Evolutionary conservation across 441 rosid species (phyloP), one percentile per base, ranked within the genome.

Genomic region (Brassica hybrid): DNA sequence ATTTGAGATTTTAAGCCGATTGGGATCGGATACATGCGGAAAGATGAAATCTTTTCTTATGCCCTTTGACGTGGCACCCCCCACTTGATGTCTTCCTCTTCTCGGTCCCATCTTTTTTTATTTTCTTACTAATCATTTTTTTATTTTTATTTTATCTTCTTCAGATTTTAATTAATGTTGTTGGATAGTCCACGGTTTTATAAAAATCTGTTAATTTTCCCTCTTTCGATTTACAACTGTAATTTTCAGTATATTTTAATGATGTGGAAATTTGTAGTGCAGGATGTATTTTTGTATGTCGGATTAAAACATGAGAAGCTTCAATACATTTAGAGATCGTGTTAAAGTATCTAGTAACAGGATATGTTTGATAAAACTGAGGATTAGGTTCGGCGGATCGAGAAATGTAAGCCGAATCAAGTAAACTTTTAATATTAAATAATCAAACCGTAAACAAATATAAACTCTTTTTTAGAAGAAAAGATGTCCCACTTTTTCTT

Each of bases 41-140:
- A 68, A 59, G 70, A 68, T 86, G 75, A 83, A 85, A 85, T 70
- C 36, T 79, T 71, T 80, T 81, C 83, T 80, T 63, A 68, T 70
- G 81, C 80, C 72, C 0, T 69, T 30, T 71, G 77, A 79, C 84
- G 77, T 84, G 84, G 81, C 84, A 67, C 61, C 57, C 58, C 77
- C 75, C 75, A 78, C 74, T 73, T 72, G 79, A 72, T 75, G 75
- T 76, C 73, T 72, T 74, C 57, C 70, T 75, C 72, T 79, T 67
- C 57, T 52, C 52, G 65, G 76, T 75, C 79, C 82, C 79, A 70
- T 73, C 25, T 54, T 73, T 11, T 52, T 6, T 52, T 48, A 52
- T 52, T 6, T 1, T 65, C 25, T 23, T 18, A n/a, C 64, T 32
- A 48, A 5, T 48, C 18, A 10, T 8, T 1, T 9, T 3, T 52